phyloP scores from a whole-genome alignment of 2,329 filamentous ascomycete genomes.

The Endoconidiophora laricicola region DNA sequence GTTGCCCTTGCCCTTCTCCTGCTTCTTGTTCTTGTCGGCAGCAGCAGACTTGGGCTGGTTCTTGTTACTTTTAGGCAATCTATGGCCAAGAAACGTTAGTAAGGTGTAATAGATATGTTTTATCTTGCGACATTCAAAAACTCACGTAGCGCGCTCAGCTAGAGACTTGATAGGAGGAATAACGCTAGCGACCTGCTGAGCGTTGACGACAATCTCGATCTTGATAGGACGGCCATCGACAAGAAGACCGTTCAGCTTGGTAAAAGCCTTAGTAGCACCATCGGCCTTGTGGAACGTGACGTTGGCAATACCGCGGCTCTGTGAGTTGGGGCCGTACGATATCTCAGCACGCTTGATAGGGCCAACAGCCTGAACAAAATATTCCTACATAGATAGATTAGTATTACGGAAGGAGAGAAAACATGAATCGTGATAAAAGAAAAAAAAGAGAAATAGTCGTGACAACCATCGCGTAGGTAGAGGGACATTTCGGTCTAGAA shows the following conservation, averaged over 20 bases:
- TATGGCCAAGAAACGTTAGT: constrained; percentile 14
- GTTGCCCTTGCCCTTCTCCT: constrained; percentile 25
- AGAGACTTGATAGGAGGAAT: constrained; percentile 52
- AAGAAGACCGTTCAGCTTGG: constrained; percentile 70
- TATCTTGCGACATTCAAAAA: constrained; percentile 13
- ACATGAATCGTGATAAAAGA: constrained; percentile 32
- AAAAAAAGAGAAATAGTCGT: too few species aligned
- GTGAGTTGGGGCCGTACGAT: constrained; percentile 81
- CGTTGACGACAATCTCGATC: constrained; percentile 83
- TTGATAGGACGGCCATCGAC: constrained; percentile 86
- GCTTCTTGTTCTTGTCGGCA: constrained; percentile 47
- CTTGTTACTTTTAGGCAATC: constrained; percentile 35
- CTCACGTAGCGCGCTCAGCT: constrained; percentile 63
- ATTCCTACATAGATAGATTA: constrained; percentile 60
- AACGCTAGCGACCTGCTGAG: constrained; percentile 51
- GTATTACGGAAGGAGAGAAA: constrained; percentile 24
- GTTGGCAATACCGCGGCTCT: constrained; percentile 81
- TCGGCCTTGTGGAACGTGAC: constrained; percentile 71
- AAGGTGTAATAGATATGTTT: constrained; percentile 15
- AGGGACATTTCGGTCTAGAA: constrained; percentile 21
- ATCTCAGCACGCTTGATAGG: constrained; percentile 82
- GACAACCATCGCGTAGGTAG: constrained; percentile 17
- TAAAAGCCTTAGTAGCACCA: constrained; percentile 69
- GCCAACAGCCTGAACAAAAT: constrained; percentile 76
- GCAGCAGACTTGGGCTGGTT: constrained; percentile 70